A percentile compares a stretch with the other conserved stretches of the same genome.
Conservation (phyloP, 164 flowering plant species). For the Vitis rupestris region DNA sequence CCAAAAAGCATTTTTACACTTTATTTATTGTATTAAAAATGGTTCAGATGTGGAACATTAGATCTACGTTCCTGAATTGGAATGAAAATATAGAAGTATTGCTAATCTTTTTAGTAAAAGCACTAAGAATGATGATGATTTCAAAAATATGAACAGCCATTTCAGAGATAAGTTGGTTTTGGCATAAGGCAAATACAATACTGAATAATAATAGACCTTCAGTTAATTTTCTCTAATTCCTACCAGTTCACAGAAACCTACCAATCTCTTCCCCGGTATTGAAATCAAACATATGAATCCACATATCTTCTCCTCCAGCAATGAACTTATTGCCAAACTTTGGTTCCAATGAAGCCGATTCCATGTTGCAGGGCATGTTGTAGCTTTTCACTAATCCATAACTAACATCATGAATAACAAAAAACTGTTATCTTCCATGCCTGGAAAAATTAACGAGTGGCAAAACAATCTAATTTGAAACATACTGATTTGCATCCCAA, state of each 20-base stretch:
- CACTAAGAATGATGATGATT: no score
- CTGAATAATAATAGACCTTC: neutral
- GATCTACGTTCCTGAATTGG: no score
- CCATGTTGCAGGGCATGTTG: conserved; percentile 80
- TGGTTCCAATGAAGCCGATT: conserved; percentile 96
- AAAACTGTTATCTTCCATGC: neutral
- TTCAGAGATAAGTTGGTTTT: no score
- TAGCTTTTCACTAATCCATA: conserved; percentile 92
- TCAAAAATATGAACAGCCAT: no score
- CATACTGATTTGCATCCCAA: conserved; percentile 99
- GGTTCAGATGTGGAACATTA: no score
- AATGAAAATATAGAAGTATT: no score
- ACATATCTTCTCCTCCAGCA: conserved; percentile 99
- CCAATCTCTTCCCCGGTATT: conserved; percentile 94
- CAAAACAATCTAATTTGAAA: neutral
- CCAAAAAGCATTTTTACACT: no score
- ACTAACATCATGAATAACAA: conserved; percentile 29
- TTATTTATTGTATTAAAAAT: no score
- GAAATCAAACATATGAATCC: conserved; percentile 90
- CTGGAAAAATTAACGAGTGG: neutral
- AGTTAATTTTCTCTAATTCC: neutral
- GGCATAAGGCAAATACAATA: no score
- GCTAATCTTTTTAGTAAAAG: no score
- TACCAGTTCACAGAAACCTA: conserved; percentile 24
- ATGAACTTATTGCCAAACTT: conserved; percentile 83